A percentile compares a stretch with the other conserved stretches of the same genome.
Conservation (phyloP, 306 rosid genomes). For the Quercus variabilis region DNA sequence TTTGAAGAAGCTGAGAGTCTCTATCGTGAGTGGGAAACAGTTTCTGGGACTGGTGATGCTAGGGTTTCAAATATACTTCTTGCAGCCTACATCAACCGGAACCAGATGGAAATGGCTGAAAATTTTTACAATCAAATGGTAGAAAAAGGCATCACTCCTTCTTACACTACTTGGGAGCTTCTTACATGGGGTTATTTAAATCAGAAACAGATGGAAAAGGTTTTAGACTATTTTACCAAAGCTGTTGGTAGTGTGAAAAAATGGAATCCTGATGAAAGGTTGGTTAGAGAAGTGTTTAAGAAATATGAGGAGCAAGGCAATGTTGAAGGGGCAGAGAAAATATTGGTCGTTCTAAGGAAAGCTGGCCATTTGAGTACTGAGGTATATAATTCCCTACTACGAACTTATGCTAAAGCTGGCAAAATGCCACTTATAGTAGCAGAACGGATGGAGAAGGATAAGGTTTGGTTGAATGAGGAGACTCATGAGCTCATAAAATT, state of each 20-base stretch:
- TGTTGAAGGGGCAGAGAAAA: slow-evolving; percentile 62
- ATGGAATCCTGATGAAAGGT: slow-evolving; percentile 54
- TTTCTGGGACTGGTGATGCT: slow-evolving; percentile 65
- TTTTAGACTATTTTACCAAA: slow-evolving; percentile 51
- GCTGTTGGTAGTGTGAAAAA: slow-evolving; percentile 65
- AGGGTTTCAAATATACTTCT: slow-evolving; percentile 69
- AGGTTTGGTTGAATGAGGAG: slow-evolving; percentile 64
- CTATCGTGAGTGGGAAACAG: slow-evolving; percentile 73
- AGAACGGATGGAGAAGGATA: slow-evolving; percentile 80
- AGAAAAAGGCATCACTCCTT: slow-evolving; percentile 45
- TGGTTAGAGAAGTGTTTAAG: slow-evolving; percentile 57
- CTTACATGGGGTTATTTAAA: slow-evolving; percentile 73
- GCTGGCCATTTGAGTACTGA: slow-evolving; percentile 62
- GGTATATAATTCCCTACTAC: slow-evolving; percentile 58
- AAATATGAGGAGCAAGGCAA: slow-evolving; percentile 55
- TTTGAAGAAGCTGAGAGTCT: slow-evolving; percentile 71
- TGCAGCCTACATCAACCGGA: slow-evolving; percentile 63
- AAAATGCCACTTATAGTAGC: slow-evolving; percentile 76
- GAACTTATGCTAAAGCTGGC: slow-evolving; percentile 70
- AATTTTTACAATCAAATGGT: slow-evolving; percentile 40
- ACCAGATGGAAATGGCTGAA: slow-evolving; percentile 72
- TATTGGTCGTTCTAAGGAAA: slow-evolving; percentile 55
- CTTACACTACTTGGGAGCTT: slow-evolving; percentile 86
- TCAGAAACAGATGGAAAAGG: slow-evolving; percentile 45
- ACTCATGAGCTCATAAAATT: slow-evolving; percentile 53